Evolutionary conservation across 2,329 filamentous ascomycete species (phyloP), one percentile per base, ranked within the genome.

Genomic region (Elsinoe batatas): DNA sequence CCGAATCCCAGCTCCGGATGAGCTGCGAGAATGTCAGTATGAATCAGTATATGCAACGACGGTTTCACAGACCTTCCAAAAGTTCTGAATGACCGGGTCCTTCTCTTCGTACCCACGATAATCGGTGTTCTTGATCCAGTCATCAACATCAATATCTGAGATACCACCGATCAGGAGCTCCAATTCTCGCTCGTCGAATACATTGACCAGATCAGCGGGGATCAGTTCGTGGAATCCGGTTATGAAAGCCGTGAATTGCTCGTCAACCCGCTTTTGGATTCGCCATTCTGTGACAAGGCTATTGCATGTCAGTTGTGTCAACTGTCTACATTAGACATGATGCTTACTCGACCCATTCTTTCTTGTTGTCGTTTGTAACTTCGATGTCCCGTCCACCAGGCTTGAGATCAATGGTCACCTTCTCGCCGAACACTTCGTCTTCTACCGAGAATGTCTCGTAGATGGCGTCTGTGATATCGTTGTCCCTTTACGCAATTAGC

Each of bases 111-210:
- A 98, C 55, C 93, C 93, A 64, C 93, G 87, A 73, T 98, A 98
- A 68, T 98, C 93, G 46, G 93, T 98, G 74, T 98, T 93, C 78
- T 98, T 98, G 85, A 98, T 97, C 93, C 93, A 98, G 73, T 98
- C 93, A 58, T 98, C 93, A 13, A 98, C 91, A 67, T 98, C 93
- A 63, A 98, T 98, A 73, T 98, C 93, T n/a, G 93, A 93, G 64
- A 98, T 98, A 79, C 93, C 93, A 62, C 93, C 93, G 67, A 98
- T 97, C 63, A 98, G 79, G 63, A 98, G 75, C 73, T 98, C 93
- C 47, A 98, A 78, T 72, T 98, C 93, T 65, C 93, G 87, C 77
- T 98, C 93, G 67, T 98, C 93, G 66, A 98, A 98, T 38, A 98
- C 93, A 65, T 96, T 97, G 72, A 98, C 91, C 51, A 98, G 80